Conservation (phyloP, 495 filamentous ascomycete genomes). For the Penicillium lagena region DNA sequence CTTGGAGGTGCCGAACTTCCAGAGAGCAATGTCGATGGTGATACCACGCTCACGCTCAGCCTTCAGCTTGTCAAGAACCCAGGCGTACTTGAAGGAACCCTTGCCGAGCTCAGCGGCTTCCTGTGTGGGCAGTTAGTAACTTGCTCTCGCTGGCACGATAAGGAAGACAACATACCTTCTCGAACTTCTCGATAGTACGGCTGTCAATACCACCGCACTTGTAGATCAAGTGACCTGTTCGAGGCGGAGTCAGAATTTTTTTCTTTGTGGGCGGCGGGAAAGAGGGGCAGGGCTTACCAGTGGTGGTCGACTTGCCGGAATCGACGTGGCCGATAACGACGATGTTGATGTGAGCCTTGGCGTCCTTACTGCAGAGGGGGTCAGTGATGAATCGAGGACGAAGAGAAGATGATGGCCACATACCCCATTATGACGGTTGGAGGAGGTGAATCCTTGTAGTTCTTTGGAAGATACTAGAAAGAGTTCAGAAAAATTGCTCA, state of each 20-base stretch:
- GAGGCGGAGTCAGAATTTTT: too few species aligned
- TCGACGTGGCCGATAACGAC: slow-evolving; percentile 99
- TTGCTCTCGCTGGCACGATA: not conserved
- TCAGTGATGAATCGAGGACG: slow-evolving; percentile 8
- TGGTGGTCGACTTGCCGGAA: slow-evolving; percentile 99
- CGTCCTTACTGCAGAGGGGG: slow-evolving; percentile 62
- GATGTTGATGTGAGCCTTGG: slow-evolving; percentile 86
- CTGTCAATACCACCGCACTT: slow-evolving; percentile 99
- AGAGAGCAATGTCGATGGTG: slow-evolving; percentile 99
- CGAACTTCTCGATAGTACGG: slow-evolving; percentile 99
- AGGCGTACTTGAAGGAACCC: slow-evolving; percentile 99
- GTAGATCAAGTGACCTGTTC: slow-evolving; percentile 90
- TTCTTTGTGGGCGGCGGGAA: slow-evolving; percentile 18
- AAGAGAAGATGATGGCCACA: slow-evolving; percentile 8
- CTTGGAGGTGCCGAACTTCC: slow-evolving; percentile 99
- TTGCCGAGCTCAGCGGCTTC: slow-evolving; percentile 99
- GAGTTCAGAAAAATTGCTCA: slow-evolving; percentile 36
- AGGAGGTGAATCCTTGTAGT: slow-evolving; percentile 34
- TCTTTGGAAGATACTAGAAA: slow-evolving; percentile 41
- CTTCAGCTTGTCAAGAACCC: slow-evolving; percentile 99
- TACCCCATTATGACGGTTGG: slow-evolving; percentile 49
- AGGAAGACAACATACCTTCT: slow-evolving; percentile 63
- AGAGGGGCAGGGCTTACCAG: slow-evolving; percentile 44
- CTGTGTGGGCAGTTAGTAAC: slow-evolving; percentile 46
- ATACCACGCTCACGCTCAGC: slow-evolving; percentile 99